Evolutionary conservation across 768 basidiomycete genomes (phyloP), one percentile per base, ranked within the genome.

Genomic region (Dacryopinax spathularia): DNA sequence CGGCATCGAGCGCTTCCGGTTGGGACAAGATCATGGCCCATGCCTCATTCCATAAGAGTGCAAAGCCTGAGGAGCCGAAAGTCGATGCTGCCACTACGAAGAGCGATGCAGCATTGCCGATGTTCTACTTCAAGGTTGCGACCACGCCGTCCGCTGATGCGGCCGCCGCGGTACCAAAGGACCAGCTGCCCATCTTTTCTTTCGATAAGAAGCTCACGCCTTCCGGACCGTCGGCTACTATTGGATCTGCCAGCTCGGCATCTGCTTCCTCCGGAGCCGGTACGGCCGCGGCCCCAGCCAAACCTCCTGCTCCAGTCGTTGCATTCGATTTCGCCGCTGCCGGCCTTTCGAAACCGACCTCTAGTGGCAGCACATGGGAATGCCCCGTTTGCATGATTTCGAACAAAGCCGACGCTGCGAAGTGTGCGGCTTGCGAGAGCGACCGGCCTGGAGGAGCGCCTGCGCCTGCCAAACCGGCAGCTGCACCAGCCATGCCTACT

Each of bases 281-380:
- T 1, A 33, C 34, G 4, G 16, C 64, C 1, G 16, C 60, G 10
- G 37, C 66, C 15, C 9, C 48, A 10, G 34, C 64, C 12, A 33
- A 35, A 2, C 44, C 36, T 33, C 9, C 64, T 4, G 27, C 61
- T 29, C 36, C 62, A 2, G 25, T 35, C 18, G 62, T 44, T 20
- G 62, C 9, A 9, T 48, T 48, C 66, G 64, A 66, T 39, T 67
- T 62, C 43, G 61, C 35, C 12, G 66, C 66, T 15, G 66, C 66
- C 18, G 66, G 66, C 29, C 31, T 65, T n/a, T 20, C 36, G 7
- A 25, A 43, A 15, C 31, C 56, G 34, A 44, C 60, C 1, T 34
- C 48, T 2, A 39, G 43, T 10, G 12, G 56, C 61, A 62, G 59
- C 18, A 41, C n/a, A 18, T 67, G 66, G 66, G 63, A 61, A 13